Conservation (phyloP, 1,284 basidiomycete genomes). For the Moesziomyces parantarcticus region DNA sequence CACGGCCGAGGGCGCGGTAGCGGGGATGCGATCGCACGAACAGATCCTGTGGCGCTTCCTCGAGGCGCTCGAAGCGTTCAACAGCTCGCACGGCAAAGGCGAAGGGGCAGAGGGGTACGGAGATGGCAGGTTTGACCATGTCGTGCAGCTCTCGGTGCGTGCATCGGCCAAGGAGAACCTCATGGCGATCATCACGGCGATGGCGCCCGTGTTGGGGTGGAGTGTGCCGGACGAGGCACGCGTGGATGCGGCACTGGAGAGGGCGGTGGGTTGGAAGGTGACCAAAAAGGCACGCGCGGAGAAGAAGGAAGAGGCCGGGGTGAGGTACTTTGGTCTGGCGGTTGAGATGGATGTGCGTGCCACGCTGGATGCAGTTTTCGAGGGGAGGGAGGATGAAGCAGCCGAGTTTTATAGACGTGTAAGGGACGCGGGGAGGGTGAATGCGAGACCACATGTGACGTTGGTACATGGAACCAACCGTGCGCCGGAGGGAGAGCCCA, state of each 20-base stretch:
- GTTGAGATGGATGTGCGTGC: constrained; percentile 42
- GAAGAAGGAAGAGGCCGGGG: constrained; percentile 7
- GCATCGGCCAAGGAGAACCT: constrained; percentile 67
- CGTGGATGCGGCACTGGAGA: constrained; percentile 26
- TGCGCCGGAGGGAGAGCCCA: background rate
- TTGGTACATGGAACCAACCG: constrained; percentile 74
- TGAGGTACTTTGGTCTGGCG: constrained; percentile 56
- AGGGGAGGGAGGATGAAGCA: background rate
- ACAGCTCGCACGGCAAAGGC: constrained; percentile 60
- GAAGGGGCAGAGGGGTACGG: constrained; percentile 63
- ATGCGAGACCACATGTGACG: constrained; percentile 81
- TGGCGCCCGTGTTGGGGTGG: constrained; percentile 29
- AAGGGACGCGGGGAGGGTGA: constrained; percentile 71
- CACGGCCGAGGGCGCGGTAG: background rate
- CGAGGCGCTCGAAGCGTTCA: constrained; percentile 75
- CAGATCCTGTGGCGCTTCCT: constrained; percentile 81
- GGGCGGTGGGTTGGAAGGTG: constrained; percentile 31
- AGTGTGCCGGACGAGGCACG: constrained; percentile 14
- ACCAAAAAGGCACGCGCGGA: constrained; percentile 6
- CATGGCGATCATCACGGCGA: constrained; percentile 3
- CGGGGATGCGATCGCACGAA: constrained; percentile 73
- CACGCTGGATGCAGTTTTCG: constrained; percentile 14
- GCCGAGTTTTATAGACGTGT: constrained; percentile 27
- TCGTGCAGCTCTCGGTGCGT: constrained; percentile 76
- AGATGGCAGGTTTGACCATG: constrained; percentile 74